Evolutionary conservation across 1,284 basidiomycete species (phyloP), one percentile per base, ranked within the genome.

Genomic region (Heterobasidion irregulare): DNA sequence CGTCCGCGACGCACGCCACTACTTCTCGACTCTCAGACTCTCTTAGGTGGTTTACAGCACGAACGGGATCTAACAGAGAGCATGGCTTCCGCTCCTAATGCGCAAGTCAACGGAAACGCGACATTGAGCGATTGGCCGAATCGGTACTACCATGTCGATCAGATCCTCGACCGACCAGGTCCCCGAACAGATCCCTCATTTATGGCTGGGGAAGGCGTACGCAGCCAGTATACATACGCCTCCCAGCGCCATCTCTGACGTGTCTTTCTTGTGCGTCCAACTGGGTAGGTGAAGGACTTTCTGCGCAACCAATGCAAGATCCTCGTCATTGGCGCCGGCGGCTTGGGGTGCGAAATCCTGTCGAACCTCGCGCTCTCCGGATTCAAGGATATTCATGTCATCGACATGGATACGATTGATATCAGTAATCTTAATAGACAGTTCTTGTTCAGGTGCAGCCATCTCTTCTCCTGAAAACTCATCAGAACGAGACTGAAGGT

Each of bases 341-440:
- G 94, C 52, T 75, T 98, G 48, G 94, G 94, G 34, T 98, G 94
- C 72, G 94, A 97, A 76, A 96, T 97, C 64, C 78, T 97, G 41
- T 89, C 93, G 59, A 95, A 97, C 71, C 81, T 97, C 51, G 94
- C 94, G 26, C 73, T 98, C 60, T 88, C 92, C 53, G 97, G 97
- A 18, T 99, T 99, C 82, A 90, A 89, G 68, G 89, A 99, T 66
- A 97, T 99, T 59, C 93, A 99, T 75, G 94, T 99, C 62, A 99
- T 99, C 68, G 97, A 99, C 76, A 99, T 99, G 96, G 97, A 99
- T 75, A 98, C 96, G 5, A 99, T 99, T 69, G 97, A 99, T 70
- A 92, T 99, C 64, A 97, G 94, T 65, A 99, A 99, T 67, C 78
- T 99, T 62, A 99, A 99, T 72, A 83, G 97, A 48, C 97, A 99